A percentile compares a stretch with the other conserved stretches of the same genome.
phyloP scores from a whole-genome alignment of 805 yeast species.

The Candida boidinii region DNA sequence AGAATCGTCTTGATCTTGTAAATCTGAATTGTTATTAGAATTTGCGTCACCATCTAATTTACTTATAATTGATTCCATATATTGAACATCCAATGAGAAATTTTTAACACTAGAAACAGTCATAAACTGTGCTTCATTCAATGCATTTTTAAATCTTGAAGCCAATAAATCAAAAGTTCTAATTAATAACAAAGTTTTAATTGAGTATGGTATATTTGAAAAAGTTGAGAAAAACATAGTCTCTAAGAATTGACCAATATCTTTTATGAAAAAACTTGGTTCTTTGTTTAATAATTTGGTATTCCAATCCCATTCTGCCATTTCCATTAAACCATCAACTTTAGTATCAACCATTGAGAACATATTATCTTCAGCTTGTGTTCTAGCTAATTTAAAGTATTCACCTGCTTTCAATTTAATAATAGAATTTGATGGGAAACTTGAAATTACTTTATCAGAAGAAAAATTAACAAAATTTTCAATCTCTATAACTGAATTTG shows the following conservation, averaged over 20 bases:
- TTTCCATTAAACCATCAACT: slow-evolving; percentile 70
- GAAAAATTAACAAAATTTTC: slow-evolving; percentile 31
- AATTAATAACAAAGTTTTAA: slow-evolving; percentile 72
- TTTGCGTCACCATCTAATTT: too few species aligned
- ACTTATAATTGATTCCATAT: slow-evolving; percentile 53
- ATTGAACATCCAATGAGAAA: slow-evolving; percentile 73
- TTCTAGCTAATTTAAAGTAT: slow-evolving; percentile 50
- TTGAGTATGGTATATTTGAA: slow-evolving; percentile 68
- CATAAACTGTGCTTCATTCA: slow-evolving; percentile 47
- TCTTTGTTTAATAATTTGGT: slow-evolving; percentile 41
- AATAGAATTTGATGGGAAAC: slow-evolving; percentile 16
- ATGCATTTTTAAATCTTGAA: slow-evolving; percentile 52
- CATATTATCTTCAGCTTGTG: slow-evolving; percentile 69
- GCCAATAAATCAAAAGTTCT: slow-evolving; percentile 84
- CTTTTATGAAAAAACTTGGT: slow-evolving; percentile 70
- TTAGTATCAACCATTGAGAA: slow-evolving; percentile 78
- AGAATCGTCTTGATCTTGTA: slow-evolving; percentile 10
- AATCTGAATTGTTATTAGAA: slow-evolving; percentile 8
- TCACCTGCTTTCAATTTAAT: slow-evolving; percentile 30
- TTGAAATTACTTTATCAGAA: slow-evolving; percentile 27
- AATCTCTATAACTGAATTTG: slow-evolving; percentile 64
- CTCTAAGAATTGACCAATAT: slow-evolving; percentile 77
- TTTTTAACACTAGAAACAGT: slow-evolving; percentile 58
- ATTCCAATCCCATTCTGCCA: slow-evolving; percentile 82
- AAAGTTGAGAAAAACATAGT: slow-evolving; percentile 82